Percentiles rank a stretch among this genome's conserved stretches.
Evolutionary conservation across 225 moss, liverwort and hornwort genomes (phyloP).

Genomic region (Pseudoscleropodium purum): DNA sequence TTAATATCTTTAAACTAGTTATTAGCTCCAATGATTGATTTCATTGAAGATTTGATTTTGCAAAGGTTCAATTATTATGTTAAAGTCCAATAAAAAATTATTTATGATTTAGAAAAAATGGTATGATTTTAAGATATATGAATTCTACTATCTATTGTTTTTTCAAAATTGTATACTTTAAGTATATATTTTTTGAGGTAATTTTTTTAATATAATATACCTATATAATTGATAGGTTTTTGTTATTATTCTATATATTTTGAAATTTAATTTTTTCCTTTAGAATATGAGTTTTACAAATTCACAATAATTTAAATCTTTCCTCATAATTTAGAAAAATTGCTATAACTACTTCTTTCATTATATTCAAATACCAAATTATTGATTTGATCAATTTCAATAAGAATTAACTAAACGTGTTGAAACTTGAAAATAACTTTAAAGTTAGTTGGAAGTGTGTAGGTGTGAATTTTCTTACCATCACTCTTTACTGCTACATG

Average conservation of each 20-base stretch:
- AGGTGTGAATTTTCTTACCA: background rate
- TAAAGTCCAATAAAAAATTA: background rate
- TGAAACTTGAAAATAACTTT: background rate
- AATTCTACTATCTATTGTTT: background rate
- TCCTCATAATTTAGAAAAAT: rapidly evolving
- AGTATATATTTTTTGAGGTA: background rate
- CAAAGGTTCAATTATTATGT: background rate
- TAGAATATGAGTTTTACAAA: rapidly evolving
- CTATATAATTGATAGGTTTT: background rate
- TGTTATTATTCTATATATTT: background rate
- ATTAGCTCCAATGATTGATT: background rate
- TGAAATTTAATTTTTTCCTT: background rate
- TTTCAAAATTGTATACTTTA: background rate
- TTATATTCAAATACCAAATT: background rate
- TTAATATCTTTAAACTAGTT: background rate
- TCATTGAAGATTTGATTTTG: background rate
- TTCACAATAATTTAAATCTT: too few relatives aligned
- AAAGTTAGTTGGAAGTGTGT: background rate
- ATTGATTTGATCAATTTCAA: background rate
- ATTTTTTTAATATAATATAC: too few relatives aligned
- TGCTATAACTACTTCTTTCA: too few relatives aligned
- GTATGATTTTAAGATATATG: rapidly evolving
- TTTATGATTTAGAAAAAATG: background rate
- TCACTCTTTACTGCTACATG: background rate
- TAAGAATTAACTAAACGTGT: too few relatives aligned